These are phyloP conservation scores for Penicillium tannophilum DNA, from an alignment of 495 filamentous ascomycete genomes.

Conservation along the genomic window DNA sequence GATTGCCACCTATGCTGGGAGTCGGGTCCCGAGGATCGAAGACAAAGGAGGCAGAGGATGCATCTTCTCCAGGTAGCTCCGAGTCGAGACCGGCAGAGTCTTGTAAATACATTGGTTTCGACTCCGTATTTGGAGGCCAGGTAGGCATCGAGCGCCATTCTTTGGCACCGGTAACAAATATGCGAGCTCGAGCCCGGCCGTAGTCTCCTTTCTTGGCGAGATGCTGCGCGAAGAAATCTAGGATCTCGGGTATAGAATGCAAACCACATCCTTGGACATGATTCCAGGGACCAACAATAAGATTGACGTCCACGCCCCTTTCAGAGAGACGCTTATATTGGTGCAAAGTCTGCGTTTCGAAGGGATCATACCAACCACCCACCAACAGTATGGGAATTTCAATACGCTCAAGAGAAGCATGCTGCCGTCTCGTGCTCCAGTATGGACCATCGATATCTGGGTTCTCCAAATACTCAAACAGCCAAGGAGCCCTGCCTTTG, in stretches of 20 bases:
- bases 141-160: conserved; percentile 21
- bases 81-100: conserved; percentile 9
- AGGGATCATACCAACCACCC: conserved; percentile 34
- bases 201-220: conserved; percentile 22
- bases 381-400: conserved; percentile 33
- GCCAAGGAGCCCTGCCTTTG: conserved; percentile 21
- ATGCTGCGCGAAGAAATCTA: conserved; percentile 22
- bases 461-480: conserved; percentile 19
- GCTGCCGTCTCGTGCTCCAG: conserved; percentile 19
- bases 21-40: conserved; percentile 34
- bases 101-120: conserved; percentile 25
- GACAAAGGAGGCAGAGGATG: conserved; percentile 22
- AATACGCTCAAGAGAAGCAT: conserved; percentile 24
- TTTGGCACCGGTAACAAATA: conserved; percentile 20
- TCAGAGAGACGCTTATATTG: conserved; percentile 22
- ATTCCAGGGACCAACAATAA: conserved; percentile 25
- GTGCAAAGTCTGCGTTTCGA: conserved; percentile 25
- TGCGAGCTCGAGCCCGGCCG: conserved; percentile 10
- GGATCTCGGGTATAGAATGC: conserved; percentile 19
- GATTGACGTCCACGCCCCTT: conserved; percentile 16
- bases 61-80: conserved; percentile 13
- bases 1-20: conserved; percentile 25
- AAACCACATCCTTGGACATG: conserved; percentile 21
- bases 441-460: conserved; percentile 24
- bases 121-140: conserved; percentile 17